Base-by-base conservation (phyloP, 345 rosid species). In the Gossypioides kirkii region DNA sequence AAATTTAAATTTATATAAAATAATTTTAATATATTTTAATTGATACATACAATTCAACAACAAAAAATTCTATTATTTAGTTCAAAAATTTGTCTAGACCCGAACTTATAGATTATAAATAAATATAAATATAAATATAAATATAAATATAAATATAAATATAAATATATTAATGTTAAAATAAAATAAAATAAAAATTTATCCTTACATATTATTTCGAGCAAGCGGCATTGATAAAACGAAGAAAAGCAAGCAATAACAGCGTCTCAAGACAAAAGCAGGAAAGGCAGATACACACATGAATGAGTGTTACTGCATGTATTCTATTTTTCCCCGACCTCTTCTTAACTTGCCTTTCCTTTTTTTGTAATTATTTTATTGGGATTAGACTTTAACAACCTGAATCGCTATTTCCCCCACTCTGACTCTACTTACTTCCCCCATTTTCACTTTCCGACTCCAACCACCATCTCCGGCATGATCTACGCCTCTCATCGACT, bases 401-500 rank as follows among this genome's bases (percentile, higher is more conserved):
- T 60, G 70, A 28, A 70, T 38, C 50, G 59, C 67, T 12, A 45
- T 49, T 58, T 60, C 49, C 70, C 68, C 70, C 68, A 32, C 38
- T 32, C 38, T 32, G 77, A 16, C 63, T 69, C 78, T 72, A 76
- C 54, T 61, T 54, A 50, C 50, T 22, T 50, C 52, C 14, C 54
- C 75, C 6, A 10, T 3, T 13, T 62, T 66, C 11, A 47, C 67
- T 65, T 52, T n/a, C 66, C 58, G 64, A 58, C 41, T 62, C 46
- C 71, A 61, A 32, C 46, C 56, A 22, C 78, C 67, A 59, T 22
- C 22, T 1, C 67, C 78, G 69, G 65, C 61, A 77, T 77, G 87
- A 87, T 85, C 87, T 59, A 54, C 73, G 50, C 73, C 76, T 63
- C 58, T 70, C 80, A 78, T 81, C 76, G 53, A 56, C 49, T 73